Base-by-base conservation (phyloP, 371 early-diverging fungal genomes). In the Lichtheimia corymbifera region DNA sequence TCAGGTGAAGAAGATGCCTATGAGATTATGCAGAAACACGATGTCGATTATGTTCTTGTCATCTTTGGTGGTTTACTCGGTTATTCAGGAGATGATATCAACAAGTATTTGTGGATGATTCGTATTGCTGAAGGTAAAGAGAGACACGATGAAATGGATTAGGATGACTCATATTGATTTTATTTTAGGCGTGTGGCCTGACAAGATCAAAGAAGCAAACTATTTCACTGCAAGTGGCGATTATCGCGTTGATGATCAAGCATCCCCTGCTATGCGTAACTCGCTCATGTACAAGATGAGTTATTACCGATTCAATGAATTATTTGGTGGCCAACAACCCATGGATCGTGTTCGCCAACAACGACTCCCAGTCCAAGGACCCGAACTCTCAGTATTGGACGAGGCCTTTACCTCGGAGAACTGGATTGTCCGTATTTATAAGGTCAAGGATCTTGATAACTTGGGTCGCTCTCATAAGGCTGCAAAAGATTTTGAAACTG, bases 101-200 rank as follows among this genome's bases (percentile, higher is more conserved):
- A 99, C 88, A 99, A 99, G 79, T 99, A 97, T 78, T 66, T 99
- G 74, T 99, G 99, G 99, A 99, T 99, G 98, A 91, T 98, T 53
- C 91, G 98, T 61, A 99, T 99, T 67, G 97, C 95, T 1, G 94
- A 97, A 77, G 97, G 79, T 55, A 55, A 59, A 25, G 5, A 27
- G 5, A n/a, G n/a, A n/a, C n/a, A n/a, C n/a, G n/a, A n/a, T n/a
- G n/a, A n/a, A n/a, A n/a, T n/a, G n/a, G n/a, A n/a, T n/a, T n/a
- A n/a, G n/a, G n/a, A 17, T 53, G 12, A 28, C 27, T 42, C 27
- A 17, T 41, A 4, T 20, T 24, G 13, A 27, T n/a, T 47, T 20
- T 55, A 40, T 30, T 20, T n/a, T 65, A 62, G 67, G 96, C 12
- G 95, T 98, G 1, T 98, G 92, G 79, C 98, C 98, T 3, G 89